A percentile compares a stretch with the other conserved stretches of the same genome.
Evolutionary conservation across 2,329 filamentous ascomycete genomes (phyloP).

Genomic region (Fonsecaea nubica): DNA sequence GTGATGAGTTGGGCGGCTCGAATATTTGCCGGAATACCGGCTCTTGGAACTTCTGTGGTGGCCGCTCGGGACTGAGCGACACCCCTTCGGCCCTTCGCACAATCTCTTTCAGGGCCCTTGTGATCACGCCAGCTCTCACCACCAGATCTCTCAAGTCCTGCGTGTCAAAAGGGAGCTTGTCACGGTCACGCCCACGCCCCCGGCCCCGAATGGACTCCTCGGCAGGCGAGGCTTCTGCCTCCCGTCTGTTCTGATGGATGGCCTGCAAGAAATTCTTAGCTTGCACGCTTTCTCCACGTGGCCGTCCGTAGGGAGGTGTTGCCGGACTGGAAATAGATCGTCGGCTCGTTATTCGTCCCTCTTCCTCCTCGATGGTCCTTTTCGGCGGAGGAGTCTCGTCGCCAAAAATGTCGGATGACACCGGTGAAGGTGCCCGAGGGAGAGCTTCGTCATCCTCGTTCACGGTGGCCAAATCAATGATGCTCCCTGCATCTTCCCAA

Average conservation of each 20-base stretch:
- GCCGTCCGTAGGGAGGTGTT: conserved; percentile 47
- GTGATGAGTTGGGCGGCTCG: conserved; percentile 48
- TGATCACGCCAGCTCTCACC: conserved; percentile 56
- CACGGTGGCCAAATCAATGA: conserved; percentile 70
- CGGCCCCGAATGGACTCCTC: conserved; percentile 41
- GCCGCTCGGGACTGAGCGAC: conserved; percentile 41
- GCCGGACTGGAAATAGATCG: conserved; percentile 39
- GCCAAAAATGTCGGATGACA: conserved; percentile 64
- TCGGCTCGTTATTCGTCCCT: conserved; percentile 25
- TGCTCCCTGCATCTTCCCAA: conserved; percentile 71
- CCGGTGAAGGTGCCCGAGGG: conserved; percentile 59
- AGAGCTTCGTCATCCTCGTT: conserved; percentile 64
- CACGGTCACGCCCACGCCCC: conserved; percentile 39
- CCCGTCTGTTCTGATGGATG: conserved; percentile 58
- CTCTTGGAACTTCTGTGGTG: conserved; percentile 44
- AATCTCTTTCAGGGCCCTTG: conserved; percentile 57
- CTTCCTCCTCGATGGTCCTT: conserved; percentile 27
- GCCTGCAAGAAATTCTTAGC: conserved; percentile 68
- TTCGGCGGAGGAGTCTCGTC: conserved; percentile 43
- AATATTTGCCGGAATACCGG: conserved; percentile 58
- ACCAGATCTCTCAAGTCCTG: conserved; percentile 69
- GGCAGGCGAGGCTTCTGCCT: conserved; percentile 41
- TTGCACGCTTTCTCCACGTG: conserved; percentile 64
- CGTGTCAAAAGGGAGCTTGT: conserved; percentile 71
- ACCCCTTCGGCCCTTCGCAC: conserved; percentile 59